These are phyloP conservation scores for Fusarium brachygibbosum DNA, from an alignment of 2,329 filamentous ascomycete species.

Conservation along the genomic window DNA sequence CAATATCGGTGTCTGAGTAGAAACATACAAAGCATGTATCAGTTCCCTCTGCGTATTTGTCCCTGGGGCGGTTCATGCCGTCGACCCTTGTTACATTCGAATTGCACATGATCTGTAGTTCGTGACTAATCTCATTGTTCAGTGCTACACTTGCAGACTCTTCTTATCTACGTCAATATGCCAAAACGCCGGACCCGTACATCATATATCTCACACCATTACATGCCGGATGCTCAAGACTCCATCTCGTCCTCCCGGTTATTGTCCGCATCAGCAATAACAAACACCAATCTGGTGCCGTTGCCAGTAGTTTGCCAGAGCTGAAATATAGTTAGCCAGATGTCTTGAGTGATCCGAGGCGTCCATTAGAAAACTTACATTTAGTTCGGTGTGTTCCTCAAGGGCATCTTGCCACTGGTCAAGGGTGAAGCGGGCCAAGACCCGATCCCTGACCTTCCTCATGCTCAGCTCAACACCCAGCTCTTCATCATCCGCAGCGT, in stretches of 20 bases:
- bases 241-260: slow-evolving; percentile 64
- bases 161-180: slow-evolving; percentile 44
- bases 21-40: slow-evolving; percentile 31
- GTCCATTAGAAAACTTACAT: slow-evolving; percentile 76
- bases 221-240: slow-evolving; percentile 41
- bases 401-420: slow-evolving; percentile 90
- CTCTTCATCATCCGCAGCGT: slow-evolving; percentile 67
- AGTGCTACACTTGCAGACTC: slow-evolving; percentile 35
- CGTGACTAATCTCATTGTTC: slow-evolving; percentile 19
- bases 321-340: slow-evolving; percentile 63
- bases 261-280: slow-evolving; percentile 68
- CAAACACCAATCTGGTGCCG: slow-evolving; percentile 78
- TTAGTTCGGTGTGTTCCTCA: slow-evolving; percentile 88
- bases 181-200: slow-evolving; percentile 52
- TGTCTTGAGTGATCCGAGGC: neutral
- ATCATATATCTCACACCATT: slow-evolving; percentile 37
- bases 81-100: neutral
- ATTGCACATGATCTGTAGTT: neutral
- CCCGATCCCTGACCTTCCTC: slow-evolving; percentile 88
- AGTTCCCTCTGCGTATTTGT: slow-evolving; percentile 10
- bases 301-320: slow-evolving; percentile 83
- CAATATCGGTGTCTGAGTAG: slow-evolving; percentile 45
- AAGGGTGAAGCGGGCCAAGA: slow-evolving; percentile 94
- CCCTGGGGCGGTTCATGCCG: neutral
- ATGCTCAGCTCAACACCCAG: slow-evolving; percentile 80